Evolutionary conservation across 164 flowering plant species (phyloP), one percentile per base, ranked within the genome.

Genomic region (Vitis riparia): DNA sequence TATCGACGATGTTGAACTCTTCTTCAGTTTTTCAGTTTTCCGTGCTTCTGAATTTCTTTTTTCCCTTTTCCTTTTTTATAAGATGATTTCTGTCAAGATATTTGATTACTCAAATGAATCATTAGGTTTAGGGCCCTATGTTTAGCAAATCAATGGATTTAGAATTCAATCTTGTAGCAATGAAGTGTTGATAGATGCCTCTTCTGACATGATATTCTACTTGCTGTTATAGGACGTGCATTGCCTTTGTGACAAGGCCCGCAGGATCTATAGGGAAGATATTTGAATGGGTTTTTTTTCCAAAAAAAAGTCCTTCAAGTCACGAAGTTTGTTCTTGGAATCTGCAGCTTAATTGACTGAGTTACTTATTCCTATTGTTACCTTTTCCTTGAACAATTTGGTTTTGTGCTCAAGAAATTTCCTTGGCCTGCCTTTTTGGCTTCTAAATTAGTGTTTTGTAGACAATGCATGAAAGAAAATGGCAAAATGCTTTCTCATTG

Each of bases 181-280:
- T 10, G 0, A 15, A 17, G 59, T 51, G 17, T 10, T 9, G 15
- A 7, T 23, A 12, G 11, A 51, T 68, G 48, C 37, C n/a, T 63
- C n/a, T 63, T 69, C 81, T 82, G 75, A 83, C 77, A 57, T 60
- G n/a, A 59, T 73, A 50, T 75, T 77, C 68, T 76, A 62, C 73
- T 73, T 72, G 57, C 56, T 86, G 72, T 13, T 72, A 77, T 87
- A 87, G 90, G 90, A 68, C 69, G 80, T 77, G 75, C 81, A 58
- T 65, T 73, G 55, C 79, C 90, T 6, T 83, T 84, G 87, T 86
- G 90, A 86, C 86, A 75, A 68, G 69, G 77, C 62, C 55, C 12
- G 62, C 72, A 27, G 73, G 75, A 52, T 70, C 70, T 58, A 5
- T 66, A 48, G 14, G 62, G 73, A 55, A 66, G 59, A 67, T 67